Evolutionary conservation across 2,329 filamentous ascomycete genomes (phyloP), one percentile per base, ranked within the genome.

Genomic region (Xenosphaeropsis pyriputrescens): DNA sequence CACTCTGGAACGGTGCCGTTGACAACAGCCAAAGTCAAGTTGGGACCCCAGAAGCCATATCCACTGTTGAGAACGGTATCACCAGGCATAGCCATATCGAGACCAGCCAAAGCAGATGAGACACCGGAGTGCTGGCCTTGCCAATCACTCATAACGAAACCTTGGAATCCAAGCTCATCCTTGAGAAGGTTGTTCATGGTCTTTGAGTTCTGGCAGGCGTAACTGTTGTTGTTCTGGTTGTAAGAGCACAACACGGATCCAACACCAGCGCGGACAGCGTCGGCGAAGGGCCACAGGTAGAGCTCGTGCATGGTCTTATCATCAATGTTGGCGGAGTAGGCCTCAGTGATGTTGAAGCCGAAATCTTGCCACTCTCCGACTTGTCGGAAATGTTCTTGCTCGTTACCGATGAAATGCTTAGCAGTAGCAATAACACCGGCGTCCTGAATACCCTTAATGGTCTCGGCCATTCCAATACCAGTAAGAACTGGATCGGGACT

Each of bases 21-120:
- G 48, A 93, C 59, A 5, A 95, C 77, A 2, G 84, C 84, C 35
- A 93, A 64, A 2, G 89, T 95, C 48, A 96, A 59, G 58, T 96
- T 96, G 18, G 77, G 63, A 8, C 89, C 89, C 81, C 83, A 94
- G 65, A 36, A 56, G 35, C 42, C 50, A 36, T 60, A 57, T 6
- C 82, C 82, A 4, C 70, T 74, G 57, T 81, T 74, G 61, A 95
- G 93, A 15, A 61, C 46, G 2, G 81, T 81, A 53, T 95, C 89
- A 39, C 85, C 84, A 1, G 82, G 82, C 85, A 91, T 91, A n/a
- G 70, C 70, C 82, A 91, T 86, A 56, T 93, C 85, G 17, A 91
- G 63, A 30, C 84, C 85, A 16, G 82, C 80, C 29, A 75, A 63
- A 2, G 82, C 78, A 29, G 68, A 72, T 18, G 73, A 63, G 5